Conservation (phyloP, 2,329 filamentous ascomycete genomes). For the Colletotrichum trifolii region DNA sequence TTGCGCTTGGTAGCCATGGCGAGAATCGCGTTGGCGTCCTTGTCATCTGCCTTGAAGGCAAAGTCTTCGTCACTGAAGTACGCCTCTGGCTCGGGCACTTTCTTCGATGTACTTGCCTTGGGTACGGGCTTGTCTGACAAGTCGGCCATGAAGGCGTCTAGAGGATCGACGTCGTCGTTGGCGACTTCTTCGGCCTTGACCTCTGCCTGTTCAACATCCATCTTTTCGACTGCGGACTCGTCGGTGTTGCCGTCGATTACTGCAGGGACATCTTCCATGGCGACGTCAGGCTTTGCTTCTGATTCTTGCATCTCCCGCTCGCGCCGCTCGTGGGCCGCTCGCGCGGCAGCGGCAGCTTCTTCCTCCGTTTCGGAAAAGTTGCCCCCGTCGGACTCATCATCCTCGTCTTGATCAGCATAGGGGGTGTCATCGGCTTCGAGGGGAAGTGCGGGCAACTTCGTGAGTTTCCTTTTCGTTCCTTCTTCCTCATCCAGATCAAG, state of each 20-base stretch:
- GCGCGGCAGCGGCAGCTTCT: constrained; percentile 85
- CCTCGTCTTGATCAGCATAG: constrained; percentile 72
- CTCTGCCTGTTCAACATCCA: constrained; percentile 66
- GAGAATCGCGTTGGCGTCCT: constrained; percentile 60
- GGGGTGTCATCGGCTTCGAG: constrained; percentile 71
- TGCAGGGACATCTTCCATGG: constrained; percentile 29
- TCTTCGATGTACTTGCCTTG: constrained; percentile 52
- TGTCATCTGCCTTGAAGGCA: constrained; percentile 61
- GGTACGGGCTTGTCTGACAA: constrained; percentile 56
- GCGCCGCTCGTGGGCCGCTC: constrained; percentile 86
- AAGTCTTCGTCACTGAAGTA: constrained; percentile 90
- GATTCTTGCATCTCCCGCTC: constrained; percentile 70
- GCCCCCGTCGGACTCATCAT: constrained; percentile 79
- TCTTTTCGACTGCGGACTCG: constrained; percentile 51
- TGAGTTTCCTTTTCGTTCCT: constrained; percentile 85
- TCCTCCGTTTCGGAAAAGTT: constrained; percentile 87
- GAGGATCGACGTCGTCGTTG: constrained; percentile 76
- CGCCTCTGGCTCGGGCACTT: constrained; percentile 78
- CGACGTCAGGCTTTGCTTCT: constrained; percentile 48
- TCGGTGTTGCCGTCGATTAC: constrained; percentile 41
- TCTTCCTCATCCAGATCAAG: constrained; percentile 91
- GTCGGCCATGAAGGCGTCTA: constrained; percentile 96
- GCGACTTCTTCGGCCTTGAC: too few relatives aligned
- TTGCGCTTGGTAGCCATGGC: constrained; percentile 75
- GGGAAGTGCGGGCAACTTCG: constrained; percentile 84